These are phyloP conservation scores for Zygosaccharomyces sapae DNA, from an alignment of 1,139 yeast genomes.

Conservation along the genomic window DNA sequence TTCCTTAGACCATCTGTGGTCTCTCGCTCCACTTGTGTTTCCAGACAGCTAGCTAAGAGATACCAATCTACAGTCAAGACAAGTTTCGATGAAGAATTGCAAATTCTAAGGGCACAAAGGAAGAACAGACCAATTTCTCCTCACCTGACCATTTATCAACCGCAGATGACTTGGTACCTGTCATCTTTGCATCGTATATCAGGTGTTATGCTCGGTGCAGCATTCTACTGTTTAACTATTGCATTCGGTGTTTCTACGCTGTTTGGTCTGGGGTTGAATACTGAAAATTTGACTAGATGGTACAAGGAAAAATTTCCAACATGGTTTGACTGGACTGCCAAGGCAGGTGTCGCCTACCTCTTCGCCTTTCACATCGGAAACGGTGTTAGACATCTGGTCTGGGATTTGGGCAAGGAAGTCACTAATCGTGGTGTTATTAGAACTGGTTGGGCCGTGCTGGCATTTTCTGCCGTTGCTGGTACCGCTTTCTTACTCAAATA, in stretches of 20 bases:
- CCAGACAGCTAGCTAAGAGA: conserved; percentile 9
- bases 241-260: conserved; percentile 69
- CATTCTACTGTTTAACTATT: conserved; percentile 72
- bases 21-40: conserved; percentile 11
- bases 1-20: conserved; percentile 11
- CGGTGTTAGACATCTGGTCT: conserved; percentile 86
- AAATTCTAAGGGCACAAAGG: conserved; percentile 75
- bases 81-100: conserved; percentile 60
- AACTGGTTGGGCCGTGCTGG: conserved; percentile 85
- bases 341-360: conserved; percentile 72
- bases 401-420: conserved; percentile 84
- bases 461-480: conserved; percentile 62
- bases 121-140: conserved; percentile 88
- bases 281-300: conserved; percentile 52
- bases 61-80: conserved; percentile 50
- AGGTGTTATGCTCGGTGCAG: conserved; percentile 77
- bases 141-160: conserved; percentile 81
- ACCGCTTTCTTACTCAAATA: conserved; percentile 34
- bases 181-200: conserved; percentile 84
- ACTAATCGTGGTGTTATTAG: conserved; percentile 82
- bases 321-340: conserved; percentile 55
- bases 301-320: conserved; percentile 56
- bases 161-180: conserved; percentile 78
- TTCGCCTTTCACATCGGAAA: conserved; percentile 82
- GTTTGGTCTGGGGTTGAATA: conserved; percentile 59